Evolutionary conservation across 169 alveolate genomes (phyloP), one percentile per base, ranked within the genome.

Genomic region (Babesia sp.): DNA sequence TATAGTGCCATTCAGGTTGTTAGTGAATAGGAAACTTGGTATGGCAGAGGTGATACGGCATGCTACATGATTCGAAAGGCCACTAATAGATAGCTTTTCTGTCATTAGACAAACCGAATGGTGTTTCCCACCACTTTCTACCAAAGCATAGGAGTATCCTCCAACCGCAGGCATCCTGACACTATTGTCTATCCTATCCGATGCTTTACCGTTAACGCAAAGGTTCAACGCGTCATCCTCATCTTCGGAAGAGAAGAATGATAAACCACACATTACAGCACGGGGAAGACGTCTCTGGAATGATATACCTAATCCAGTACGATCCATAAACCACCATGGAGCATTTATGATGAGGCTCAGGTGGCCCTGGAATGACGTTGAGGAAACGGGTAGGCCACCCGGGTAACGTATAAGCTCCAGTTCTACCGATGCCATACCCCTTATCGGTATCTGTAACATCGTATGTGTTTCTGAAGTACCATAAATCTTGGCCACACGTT

Each of bases 251-350:
- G 51, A 82, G 71, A 91, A 77, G 67, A 87, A 85, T 0, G 90
- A 70, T 44, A 87, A 76, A 8, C 91, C 91, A 68, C 90, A 84
- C 69, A 90, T 72, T 26, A 78, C 84, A 6, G 93, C 92, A 55
- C 73, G 84, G 45, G 66, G 75, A n/a, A 71, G 84, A 39, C 81
- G 76, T 7, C 84, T 84, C 75, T 82, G 90, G 29, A 92, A 93
- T 46, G 79, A 71, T 14, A 91, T 68, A 24, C 93, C 91, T 36
- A 90, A 59, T 18, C 96, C 96, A 3, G 96, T 91, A 71, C 94
- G 85, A 69, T 91, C 96, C 42, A 91, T 83, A 78, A 91, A 90
- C 66, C 91, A 68, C 86, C 94, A 75, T 2, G 95, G 94, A 28
- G 91, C 90, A 3, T 91, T 90, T 64, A 90, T 83, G 53, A 78